Percentiles rank a stretch among this genome's conserved stretches.
These are phyloP conservation scores for Arabidopsis hybrid DNA, from an alignment of 441 rosid genomes.

Conservation along the genomic window DNA sequence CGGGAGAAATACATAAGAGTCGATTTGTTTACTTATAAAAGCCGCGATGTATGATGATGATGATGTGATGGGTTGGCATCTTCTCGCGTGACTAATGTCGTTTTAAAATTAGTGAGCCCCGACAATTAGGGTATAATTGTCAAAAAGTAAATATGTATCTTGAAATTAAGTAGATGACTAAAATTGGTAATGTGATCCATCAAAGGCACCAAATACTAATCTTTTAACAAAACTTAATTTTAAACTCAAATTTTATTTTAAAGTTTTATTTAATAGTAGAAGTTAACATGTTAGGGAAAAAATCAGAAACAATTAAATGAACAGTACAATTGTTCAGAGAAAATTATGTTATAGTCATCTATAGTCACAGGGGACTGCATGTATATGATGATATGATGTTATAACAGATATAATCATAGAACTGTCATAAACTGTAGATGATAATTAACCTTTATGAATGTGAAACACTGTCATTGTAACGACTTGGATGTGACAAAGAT, in stretches of 20 bases:
- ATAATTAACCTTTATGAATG: background rate
- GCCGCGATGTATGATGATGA: slow-evolving; percentile 18
- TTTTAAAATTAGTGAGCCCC: background rate
- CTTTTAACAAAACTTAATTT: no score
- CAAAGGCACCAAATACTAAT: no score
- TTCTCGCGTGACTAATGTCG: slow-evolving; percentile 24
- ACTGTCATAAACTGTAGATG: background rate
- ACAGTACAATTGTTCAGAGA: no score
- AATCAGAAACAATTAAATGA: no score
- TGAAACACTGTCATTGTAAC: slow-evolving; percentile 18
- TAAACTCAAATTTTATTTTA: no score
- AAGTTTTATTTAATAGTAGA: no score
- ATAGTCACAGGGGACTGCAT: no score
- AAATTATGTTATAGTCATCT: no score
- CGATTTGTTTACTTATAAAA: slow-evolving; percentile 31
- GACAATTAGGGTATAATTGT: background rate
- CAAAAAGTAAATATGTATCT: no score
- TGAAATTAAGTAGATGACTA: no score
- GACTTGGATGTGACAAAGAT: slow-evolving; percentile 29
- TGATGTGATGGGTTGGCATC: slow-evolving; percentile 9
- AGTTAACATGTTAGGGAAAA: no score
- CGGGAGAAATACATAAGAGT: background rate
- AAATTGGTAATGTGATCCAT: no score
- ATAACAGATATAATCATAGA: background rate
- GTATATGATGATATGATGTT: background rate